Base-by-base conservation (phyloP, 352 stramenopile genomes). In the Phytophthora chlamydospora region DNA sequence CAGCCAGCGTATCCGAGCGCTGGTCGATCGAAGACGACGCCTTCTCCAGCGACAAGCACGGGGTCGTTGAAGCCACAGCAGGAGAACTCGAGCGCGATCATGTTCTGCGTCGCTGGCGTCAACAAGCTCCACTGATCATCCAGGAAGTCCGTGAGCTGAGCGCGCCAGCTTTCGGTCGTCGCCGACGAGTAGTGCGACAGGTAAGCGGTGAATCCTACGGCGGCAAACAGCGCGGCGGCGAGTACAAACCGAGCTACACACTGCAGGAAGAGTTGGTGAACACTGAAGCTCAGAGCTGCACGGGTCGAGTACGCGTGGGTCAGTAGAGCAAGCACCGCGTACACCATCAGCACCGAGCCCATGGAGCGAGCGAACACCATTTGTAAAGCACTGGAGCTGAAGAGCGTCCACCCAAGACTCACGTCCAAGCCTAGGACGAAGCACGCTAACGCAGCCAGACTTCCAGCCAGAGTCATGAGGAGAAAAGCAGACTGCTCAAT, bases 41-140 rank as follows among this genome's bases (percentile, higher is more conserved):
- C 68, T 44, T 68, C 42, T 7, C 62, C 63, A 7, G 55, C 53
- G 1, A 82, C 38, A 2, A 82, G 40, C 11, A 72, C 31, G 5
- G 79, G 76, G 14, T 86, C 72, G 36, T 83, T 72, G 34, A 84
- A 89, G 7, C 79, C 79, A 39, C 76, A 89, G 45, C 79, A 87
- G 5, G 58, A 49, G 35, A 78, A 82, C 24, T 83, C 68, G 4
- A 89, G 45, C 16, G 72, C 68, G 39, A 83, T 68, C 4, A 56
- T 31, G 31, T 81, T 64, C 32, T 85, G 71, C 6, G n/a, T 62
- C 4, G 52, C 41, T 1, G 73, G 47, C 8, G 41, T 34, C 10
- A 89, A 27, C 5, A 46, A 46, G 33, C 64, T 76, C 79, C 79
- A 87, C 14, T 78, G 59, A 40, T 59, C 56, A 39, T 84, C 67